Conservation (phyloP, 441 rosid genomes). For the Pelargonium cotyledonis region DNA sequence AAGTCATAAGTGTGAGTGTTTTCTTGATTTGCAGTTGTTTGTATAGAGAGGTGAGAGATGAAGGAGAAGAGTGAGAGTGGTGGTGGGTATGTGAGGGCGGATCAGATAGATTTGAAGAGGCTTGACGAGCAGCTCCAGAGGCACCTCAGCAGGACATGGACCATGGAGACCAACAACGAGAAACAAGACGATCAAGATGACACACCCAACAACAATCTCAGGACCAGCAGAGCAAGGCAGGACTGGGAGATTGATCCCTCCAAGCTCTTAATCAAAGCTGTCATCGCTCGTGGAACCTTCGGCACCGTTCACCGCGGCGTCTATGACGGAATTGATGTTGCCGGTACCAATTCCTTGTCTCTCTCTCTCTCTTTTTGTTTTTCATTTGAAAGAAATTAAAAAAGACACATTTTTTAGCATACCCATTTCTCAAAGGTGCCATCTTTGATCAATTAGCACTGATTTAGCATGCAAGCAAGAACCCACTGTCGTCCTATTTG, state of each 20-base stretch:
- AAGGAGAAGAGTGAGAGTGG: slow-evolving; percentile 68
- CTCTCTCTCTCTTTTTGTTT: neutral
- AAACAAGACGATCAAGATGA: slow-evolving; percentile 23
- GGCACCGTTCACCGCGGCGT: slow-evolving; percentile 31
- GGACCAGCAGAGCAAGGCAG: slow-evolving; percentile 22
- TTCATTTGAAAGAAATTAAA: neutral
- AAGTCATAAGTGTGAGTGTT: neutral
- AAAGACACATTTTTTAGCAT: slow-evolving; percentile 9
- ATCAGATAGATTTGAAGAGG: slow-evolving; percentile 41
- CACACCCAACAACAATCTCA: slow-evolving; percentile 9
- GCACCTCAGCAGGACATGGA: slow-evolving; percentile 44
- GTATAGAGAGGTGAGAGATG: slow-evolving; percentile 28
- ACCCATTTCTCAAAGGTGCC: slow-evolving; percentile 14
- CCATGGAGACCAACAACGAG: slow-evolving; percentile 26
- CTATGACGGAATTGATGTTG: slow-evolving; percentile 27
- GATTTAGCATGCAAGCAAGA: no score
- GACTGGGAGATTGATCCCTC: slow-evolving; percentile 31
- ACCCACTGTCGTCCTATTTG: neutral
- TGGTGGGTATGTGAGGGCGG: slow-evolving; percentile 37
- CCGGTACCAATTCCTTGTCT: slow-evolving; percentile 13
- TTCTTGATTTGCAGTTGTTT: neutral
- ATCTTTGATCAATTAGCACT: neutral
- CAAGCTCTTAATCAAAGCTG: slow-evolving; percentile 24
- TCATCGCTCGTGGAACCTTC: slow-evolving; percentile 28
- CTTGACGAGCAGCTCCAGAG: slow-evolving; percentile 53